phyloP scores from a whole-genome alignment of 1,284 basidiomycete genomes.

The Sporisorium sorghi region DNA sequence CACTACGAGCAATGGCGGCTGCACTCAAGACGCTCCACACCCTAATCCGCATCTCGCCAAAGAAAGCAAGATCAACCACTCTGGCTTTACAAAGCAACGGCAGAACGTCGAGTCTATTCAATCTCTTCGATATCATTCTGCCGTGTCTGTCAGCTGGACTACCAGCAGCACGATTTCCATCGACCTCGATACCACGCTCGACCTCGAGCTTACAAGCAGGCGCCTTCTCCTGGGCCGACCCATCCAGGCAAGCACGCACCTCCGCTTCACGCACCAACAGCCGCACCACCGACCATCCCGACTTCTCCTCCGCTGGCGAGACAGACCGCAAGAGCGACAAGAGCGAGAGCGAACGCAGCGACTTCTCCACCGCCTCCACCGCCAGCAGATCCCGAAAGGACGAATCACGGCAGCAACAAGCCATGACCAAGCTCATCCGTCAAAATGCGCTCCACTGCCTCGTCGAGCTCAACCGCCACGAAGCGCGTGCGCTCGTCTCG shows the following conservation, averaged over 20 bases:
- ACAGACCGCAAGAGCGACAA: constrained; percentile 40
- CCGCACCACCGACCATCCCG: background rate
- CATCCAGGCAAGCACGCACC: background rate
- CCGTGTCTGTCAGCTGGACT: constrained; percentile 26
- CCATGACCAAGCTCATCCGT: constrained; percentile 28
- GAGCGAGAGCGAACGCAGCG: constrained; percentile 43
- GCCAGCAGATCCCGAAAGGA: constrained; percentile 17
- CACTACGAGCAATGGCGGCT: constrained; percentile 37
- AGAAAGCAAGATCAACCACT: background rate
- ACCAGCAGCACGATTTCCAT: background rate
- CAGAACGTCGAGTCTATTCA: background rate
- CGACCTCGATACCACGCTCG: constrained; percentile 5
- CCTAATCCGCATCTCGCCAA: constrained; percentile 16
- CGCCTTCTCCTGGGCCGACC: constrained; percentile 22
- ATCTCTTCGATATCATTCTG: constrained; percentile 20
- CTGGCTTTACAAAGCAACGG: background rate
- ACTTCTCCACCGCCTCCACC: constrained; percentile 31
- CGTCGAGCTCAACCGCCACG: constrained; percentile 29
- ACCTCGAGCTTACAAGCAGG: constrained; percentile 14
- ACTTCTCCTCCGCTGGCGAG: constrained; percentile 20
- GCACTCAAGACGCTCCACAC: constrained; percentile 35
- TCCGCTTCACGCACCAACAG: background rate
- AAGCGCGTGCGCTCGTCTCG: constrained; percentile 16
- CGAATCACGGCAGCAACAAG: constrained; percentile 27
- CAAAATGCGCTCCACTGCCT: constrained; percentile 38